Base-by-base conservation (phyloP, 768 basidiomycete species). In the Lanmaoa rubissima region DNA sequence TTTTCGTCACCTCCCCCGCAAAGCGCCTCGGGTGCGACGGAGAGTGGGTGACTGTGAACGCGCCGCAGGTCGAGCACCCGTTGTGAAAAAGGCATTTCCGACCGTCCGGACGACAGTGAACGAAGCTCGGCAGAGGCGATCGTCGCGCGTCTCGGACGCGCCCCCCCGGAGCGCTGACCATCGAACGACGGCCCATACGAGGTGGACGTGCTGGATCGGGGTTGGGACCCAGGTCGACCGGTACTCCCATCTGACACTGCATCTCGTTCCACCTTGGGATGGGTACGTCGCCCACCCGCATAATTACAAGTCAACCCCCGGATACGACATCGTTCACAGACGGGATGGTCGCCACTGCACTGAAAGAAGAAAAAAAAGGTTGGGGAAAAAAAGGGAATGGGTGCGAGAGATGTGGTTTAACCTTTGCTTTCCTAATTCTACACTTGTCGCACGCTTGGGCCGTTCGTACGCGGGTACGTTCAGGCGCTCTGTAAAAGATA, bases 361-460 rank as follows among this genome's bases (percentile, higher is more conserved):
- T 48, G 34, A 35, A 24, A 6, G 13, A 14, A 14, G 14, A 24
- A 12, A 3, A 14, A 24, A 24, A 12, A 3, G n/a, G 40, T 41
- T 3, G 12, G 40, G 11, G 11, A 5, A 19, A 40, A 19, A 13
- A 24, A 24, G 21, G 21, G 21, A 24, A 2, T 24, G 21, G 21
- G 21, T 24, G 21, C 21, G 21, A 24, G 21, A 1, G 21, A 24
- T 24, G n/a, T n/a, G n/a, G n/a, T n/a, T n/a, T n/a, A n/a, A 24
- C 88, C 79, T 90, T 91, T 32, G 86, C 87, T 69, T 90, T 91
- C 48, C 87, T 73, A 1, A 76, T 77, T 14, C 88, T 79, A 67
- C 88, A 90, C 66, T 86, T 86, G 64, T 89, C 84, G 70, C 88
- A 90, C 4, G 87, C 87, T 64, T 89, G 87, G 0, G 84, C 82